A percentile compares a stretch with the other conserved stretches of the same genome.
Evolutionary conservation across 177 flowering plant species (phyloP).

Genomic region (Telopea speciosissima): DNA sequence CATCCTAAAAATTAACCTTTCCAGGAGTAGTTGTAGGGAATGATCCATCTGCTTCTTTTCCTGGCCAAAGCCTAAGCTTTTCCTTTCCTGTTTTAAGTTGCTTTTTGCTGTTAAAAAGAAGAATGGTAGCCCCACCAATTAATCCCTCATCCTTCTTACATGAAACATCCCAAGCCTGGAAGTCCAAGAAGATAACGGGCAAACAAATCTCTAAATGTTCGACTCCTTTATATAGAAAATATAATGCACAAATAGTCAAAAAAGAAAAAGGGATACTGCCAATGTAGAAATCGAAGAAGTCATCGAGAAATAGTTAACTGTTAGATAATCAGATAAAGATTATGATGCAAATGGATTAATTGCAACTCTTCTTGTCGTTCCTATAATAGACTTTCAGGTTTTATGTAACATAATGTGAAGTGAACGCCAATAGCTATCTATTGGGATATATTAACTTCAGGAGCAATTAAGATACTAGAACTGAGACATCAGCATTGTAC

Average conservation of each 20-base stretch:
- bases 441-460: neutral
- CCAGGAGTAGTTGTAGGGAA: slow-evolving; percentile 85
- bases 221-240: neutral
- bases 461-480: neutral
- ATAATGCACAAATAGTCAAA: neutral
- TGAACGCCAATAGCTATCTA: too few species aligned
- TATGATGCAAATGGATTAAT: neutral
- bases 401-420: neutral
- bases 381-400: neutral
- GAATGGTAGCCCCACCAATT: slow-evolving; percentile 92
- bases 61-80: slow-evolving; percentile 88
- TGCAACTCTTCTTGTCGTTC: neutral
- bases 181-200: neutral
- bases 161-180: slow-evolving; percentile 94
- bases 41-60: slow-evolving; percentile 94
- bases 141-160: slow-evolving; percentile 67
- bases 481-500: neutral
- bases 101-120: slow-evolving; percentile 82
- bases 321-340: neutral
- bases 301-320: neutral
- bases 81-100: slow-evolving; percentile 96
- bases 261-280: neutral
- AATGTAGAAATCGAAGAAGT: neutral
- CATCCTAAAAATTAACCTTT: slow-evolving; percentile 48
- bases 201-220: neutral